These are phyloP conservation scores for Kandelia obovata DNA, from an alignment of 345 rosid genomes.

Conservation along the genomic window DNA sequence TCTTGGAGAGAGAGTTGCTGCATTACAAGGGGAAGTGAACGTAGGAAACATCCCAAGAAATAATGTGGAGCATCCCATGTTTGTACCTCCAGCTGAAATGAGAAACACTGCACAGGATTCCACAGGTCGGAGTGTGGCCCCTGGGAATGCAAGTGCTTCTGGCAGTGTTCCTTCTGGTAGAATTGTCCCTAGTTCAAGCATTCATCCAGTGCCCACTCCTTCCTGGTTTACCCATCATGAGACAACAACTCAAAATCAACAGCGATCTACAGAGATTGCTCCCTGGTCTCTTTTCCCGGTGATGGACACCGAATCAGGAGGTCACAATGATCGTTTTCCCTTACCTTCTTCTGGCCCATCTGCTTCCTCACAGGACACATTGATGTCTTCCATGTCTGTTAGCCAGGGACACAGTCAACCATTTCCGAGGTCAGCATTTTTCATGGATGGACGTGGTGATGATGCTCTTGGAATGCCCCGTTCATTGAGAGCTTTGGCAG, in stretches of 20 bases:
- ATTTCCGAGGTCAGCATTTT: conserved; percentile 45
- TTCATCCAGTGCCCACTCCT: conserved; percentile 43
- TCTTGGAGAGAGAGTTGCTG: conserved; percentile 44
- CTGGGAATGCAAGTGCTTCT: conserved; percentile 41
- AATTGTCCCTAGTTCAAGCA: conserved; percentile 46
- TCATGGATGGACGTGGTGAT: conserved; percentile 52
- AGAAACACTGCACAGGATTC: conserved; percentile 62
- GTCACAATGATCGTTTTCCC: conserved; percentile 49
- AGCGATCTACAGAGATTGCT: conserved; percentile 50
- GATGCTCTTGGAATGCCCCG: conserved; percentile 52
- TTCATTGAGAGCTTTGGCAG: conserved; percentile 59
- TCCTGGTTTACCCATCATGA: conserved; percentile 49
- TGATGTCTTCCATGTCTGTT: conserved; percentile 42
- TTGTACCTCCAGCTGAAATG: conserved; percentile 44
- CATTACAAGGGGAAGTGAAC: conserved; percentile 43
- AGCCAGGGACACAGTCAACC: conserved; percentile 49
- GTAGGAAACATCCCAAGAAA: conserved; percentile 50
- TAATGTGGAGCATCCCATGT: conserved; percentile 49
- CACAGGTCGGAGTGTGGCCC: conserved; percentile 54
- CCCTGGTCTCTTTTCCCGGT: conserved; percentile 75
- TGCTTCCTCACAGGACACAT: conserved; percentile 47
- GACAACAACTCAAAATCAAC: conserved; percentile 37
- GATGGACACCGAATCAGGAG: conserved; percentile 50
- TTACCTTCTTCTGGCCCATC: conserved; percentile 53
- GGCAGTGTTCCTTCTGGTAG: conserved; percentile 43